These are phyloP conservation scores for Tephrocybe sp. DNA, from an alignment of 768 basidiomycete species.

Conservation along the genomic window DNA sequence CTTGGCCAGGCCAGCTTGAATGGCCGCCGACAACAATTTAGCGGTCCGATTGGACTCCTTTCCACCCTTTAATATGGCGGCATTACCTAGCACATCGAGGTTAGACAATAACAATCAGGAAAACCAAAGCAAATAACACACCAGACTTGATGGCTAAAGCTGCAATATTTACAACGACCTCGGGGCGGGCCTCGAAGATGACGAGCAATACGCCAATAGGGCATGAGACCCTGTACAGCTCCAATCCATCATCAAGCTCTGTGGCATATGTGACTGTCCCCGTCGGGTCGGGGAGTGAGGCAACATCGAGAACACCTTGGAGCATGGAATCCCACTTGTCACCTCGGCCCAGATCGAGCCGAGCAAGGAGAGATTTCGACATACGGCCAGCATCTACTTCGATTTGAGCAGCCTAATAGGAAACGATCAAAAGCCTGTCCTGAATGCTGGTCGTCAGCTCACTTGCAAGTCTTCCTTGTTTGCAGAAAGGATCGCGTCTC, in stretches of 20 bases:
- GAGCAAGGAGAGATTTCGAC: slow-evolving; percentile 77
- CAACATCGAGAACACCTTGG: slow-evolving; percentile 86
- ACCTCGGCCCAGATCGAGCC: slow-evolving; percentile 72
- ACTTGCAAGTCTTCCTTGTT: slow-evolving; percentile 83
- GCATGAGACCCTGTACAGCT: slow-evolving; percentile 91
- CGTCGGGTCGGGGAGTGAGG: slow-evolving; percentile 80
- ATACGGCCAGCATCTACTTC: slow-evolving; percentile 85
- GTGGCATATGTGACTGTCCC: slow-evolving; percentile 85
- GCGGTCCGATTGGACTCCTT: slow-evolving; percentile 90
- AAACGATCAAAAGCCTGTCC: slow-evolving; percentile 1
- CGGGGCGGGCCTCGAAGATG: slow-evolving; percentile 96
- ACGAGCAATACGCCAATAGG: slow-evolving; percentile 95
- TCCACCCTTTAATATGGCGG: slow-evolving; percentile 95
- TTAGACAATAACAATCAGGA: neutral
- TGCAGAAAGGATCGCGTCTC: slow-evolving; percentile 70
- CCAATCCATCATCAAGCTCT: slow-evolving; percentile 82
- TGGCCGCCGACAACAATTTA: slow-evolving; percentile 70
- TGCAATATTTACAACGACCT: slow-evolving; percentile 97
- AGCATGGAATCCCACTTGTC: slow-evolving; percentile 97
- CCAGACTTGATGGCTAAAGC: slow-evolving; percentile 96
- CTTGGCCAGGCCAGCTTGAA: slow-evolving; percentile 69
- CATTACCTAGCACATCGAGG: slow-evolving; percentile 65
- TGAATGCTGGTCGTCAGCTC: slow-evolving; percentile 14
- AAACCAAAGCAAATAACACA: slow-evolving; percentile 28
- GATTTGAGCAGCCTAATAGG: slow-evolving; percentile 60